These are phyloP conservation scores for Daldinia childiae DNA, from an alignment of 495 filamentous ascomycete species.

Conservation along the genomic window DNA sequence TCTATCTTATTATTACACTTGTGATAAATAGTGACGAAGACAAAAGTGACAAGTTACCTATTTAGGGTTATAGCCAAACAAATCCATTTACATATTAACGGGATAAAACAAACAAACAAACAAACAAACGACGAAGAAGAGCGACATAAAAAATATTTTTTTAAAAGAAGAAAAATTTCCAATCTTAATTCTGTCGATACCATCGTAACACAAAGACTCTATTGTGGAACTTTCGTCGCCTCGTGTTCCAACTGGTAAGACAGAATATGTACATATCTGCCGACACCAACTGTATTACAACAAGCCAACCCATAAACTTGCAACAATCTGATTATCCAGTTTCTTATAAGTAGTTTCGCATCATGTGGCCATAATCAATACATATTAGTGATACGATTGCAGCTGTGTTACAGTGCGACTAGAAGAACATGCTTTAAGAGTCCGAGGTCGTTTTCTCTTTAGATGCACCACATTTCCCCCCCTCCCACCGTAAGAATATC, in stretches of 20 bases:
- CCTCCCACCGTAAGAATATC: constrained; percentile 21
- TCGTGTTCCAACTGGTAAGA: constrained; percentile 33
- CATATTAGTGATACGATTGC: constrained; percentile 19
- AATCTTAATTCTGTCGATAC: constrained; percentile 1
- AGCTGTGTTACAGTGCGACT: constrained; percentile 21
- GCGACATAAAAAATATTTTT: neutral
- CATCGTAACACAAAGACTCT: constrained; percentile 17
- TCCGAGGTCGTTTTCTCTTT: constrained; percentile 2
- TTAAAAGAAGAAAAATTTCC: neutral
- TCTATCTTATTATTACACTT: constrained; percentile 12
- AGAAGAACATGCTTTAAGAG: constrained; percentile 1
- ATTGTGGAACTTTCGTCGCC: constrained; percentile 25
- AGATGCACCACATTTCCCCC: constrained; percentile 19
- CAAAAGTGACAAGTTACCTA: neutral
- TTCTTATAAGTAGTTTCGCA: constrained; percentile 8
- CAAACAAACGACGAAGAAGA: neutral
- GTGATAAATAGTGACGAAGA: constrained; percentile 5
- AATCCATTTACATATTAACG: neutral
- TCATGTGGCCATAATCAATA: constrained; percentile 26
- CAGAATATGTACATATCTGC: constrained; percentile 28
- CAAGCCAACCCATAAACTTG: constrained; percentile 7
- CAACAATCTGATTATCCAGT: constrained; percentile 2
- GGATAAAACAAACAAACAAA: neutral
- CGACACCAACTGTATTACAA: constrained; percentile 21
- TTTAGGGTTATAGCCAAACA: neutral